Evolutionary conservation across 2,329 filamentous ascomycete species (phyloP), one percentile per base, ranked within the genome.

Genomic region (Fusarium pseudoanthophilum): DNA sequence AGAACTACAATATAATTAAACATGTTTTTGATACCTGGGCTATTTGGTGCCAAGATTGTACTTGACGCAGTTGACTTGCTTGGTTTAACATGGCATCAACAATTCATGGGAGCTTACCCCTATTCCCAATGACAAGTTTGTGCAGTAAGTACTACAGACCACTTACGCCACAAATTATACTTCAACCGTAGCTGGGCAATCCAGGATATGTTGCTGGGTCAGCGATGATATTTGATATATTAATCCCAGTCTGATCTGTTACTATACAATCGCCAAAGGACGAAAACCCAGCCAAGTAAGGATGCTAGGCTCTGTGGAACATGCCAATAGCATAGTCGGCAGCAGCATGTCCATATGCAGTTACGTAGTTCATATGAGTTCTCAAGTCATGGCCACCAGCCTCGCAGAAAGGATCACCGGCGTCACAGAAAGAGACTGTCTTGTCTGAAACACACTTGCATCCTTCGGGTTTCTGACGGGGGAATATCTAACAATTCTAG

Each of bases 351-450:
- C 63, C 75, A 40, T 74, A 75, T 32, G 28, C 49, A 6, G 58
- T 36, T 14, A 76, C 72, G 9, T 77, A 76, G 62, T 64, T 70
- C 67, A 75, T 63, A n/a, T 77, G 75, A 21, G 68, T 59, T 13
- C 55, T 74, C 36, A 76, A 45, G 14, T 71, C 61, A 8, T 64
- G 43, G 18, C 72, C 65, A 7, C 75, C 75, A 16, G 65, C 70
- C 7, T 76, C 70, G 7, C 75, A 76, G 51, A 75, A 76, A 51
- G 69, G 49, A 15, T 77, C 75, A 5, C 68, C 74, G 6, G 72
- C 48, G 8, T 77, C 67, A 26, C 75, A 76, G 49, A 75, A 64
- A 1, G 74, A 76, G 20, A 74, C 26, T 9, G 61, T 73, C n/a
- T 58, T 75, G 30, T 42, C 30, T 0, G 59, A 66, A 26, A 72